Evolutionary conservation across 148 eudicot genomes (phyloP).

Genomic region (Silene uniflora): DNA sequence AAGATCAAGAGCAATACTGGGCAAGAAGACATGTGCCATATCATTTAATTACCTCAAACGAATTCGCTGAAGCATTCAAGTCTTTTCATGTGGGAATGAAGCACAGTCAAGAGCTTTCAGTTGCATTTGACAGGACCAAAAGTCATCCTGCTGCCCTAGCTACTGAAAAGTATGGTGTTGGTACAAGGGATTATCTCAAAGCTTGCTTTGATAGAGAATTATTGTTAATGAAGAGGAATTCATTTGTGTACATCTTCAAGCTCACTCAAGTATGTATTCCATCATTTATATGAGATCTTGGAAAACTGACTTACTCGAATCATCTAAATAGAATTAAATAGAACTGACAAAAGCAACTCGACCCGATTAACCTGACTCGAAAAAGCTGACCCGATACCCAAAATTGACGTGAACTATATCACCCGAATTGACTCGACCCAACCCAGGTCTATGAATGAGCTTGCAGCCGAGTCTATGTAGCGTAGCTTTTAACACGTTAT

Average conservation of each 20-base stretch:
- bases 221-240: conserved; percentile 72
- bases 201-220: conserved; percentile 51
- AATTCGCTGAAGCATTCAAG: conserved; percentile 63
- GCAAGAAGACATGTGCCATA: conserved; percentile 45
- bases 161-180: conserved; percentile 48
- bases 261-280: conserved; percentile 36
- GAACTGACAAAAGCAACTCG: too few relatives aligned
- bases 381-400: too few relatives aligned
- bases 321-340: too few relatives aligned
- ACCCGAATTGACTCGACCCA: too few relatives aligned
- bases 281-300: too few relatives aligned
- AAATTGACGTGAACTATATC: too few relatives aligned
- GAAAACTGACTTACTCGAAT: too few relatives aligned
- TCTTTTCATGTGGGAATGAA: conserved; percentile 58
- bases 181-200: conserved; percentile 46
- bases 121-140: conserved; percentile 54
- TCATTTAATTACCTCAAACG: conserved; percentile 47
- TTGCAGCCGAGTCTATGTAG: background rate
- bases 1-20: conserved; percentile 83
- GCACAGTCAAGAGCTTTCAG: conserved; percentile 40
- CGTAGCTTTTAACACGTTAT: background rate
- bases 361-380: too few relatives aligned
- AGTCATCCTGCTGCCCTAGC: conserved; percentile 81
- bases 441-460: background rate
- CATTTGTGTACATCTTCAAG: conserved; percentile 66